A percentile compares a stretch with the other conserved stretches of the same genome.
These are phyloP conservation scores for Alternaria arbusti DNA, from an alignment of 2,329 filamentous ascomycete species.

Conservation along the genomic window DNA sequence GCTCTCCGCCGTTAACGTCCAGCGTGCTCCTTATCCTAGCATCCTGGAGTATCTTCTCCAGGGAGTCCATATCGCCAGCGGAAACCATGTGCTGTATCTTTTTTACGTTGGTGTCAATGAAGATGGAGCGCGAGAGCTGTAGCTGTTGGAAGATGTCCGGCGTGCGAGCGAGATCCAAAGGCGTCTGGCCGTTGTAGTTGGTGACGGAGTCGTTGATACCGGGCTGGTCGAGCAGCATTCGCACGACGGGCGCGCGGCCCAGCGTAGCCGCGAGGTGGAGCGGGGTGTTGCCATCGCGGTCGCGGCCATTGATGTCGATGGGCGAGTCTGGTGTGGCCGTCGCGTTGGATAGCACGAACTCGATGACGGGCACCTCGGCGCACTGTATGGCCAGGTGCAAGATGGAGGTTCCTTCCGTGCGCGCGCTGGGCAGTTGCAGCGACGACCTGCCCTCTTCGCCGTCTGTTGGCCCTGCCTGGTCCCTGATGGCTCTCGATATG, in stretches of 20 bases:
- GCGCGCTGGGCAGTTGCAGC: conserved; percentile 46
- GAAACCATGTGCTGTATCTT: conserved; percentile 82
- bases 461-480: conserved; percentile 57
- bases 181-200: conserved; percentile 83
- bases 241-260: conserved; percentile 80
- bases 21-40: conserved; percentile 82
- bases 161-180: conserved; percentile 86
- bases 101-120: conserved; percentile 83
- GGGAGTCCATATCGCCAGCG: conserved; percentile 73
- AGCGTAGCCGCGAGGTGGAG: conserved; percentile 86
- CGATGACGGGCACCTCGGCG: conserved; percentile 88
- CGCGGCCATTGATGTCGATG: conserved; percentile 85
- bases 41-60: conserved; percentile 84
- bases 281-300: conserved; percentile 93
- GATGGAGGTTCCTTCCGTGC: conserved; percentile 82
- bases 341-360: conserved; percentile 82
- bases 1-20: conserved; percentile 90
- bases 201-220: conserved; percentile 86
- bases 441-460: conserved; percentile 62
- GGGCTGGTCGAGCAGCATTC: conserved; percentile 79
- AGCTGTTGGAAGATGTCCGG: conserved; percentile 96
- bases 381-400: conserved; percentile 95
- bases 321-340: conserved; percentile 60
- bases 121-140: conserved; percentile 87
- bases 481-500: conserved; percentile 84